Base-by-base conservation (phyloP, 1,139 yeast species). In the Scheffersomyces segobiensis region DNA sequence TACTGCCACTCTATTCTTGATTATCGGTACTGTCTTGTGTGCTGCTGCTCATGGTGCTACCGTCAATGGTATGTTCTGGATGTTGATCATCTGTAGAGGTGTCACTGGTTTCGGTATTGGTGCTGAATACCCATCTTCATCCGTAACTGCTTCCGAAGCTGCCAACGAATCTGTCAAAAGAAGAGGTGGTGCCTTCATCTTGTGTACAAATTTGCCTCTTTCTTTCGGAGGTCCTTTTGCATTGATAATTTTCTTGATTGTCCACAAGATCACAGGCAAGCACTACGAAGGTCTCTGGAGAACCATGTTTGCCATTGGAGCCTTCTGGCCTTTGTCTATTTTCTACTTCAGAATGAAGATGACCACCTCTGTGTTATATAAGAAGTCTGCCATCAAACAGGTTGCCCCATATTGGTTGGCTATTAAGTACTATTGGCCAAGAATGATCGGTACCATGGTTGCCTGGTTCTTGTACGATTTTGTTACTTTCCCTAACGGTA, bases 221-320 rank as follows among this genome's bases (percentile, higher is more conserved):
- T 79, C 91, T 3, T 79, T 89, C 54, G 95, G 96, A 59, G 92
- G 92, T 8, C 95, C 95, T 19, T 87, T 89, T 71, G 90, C 92
- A n/a, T 71, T 87, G 57, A 78, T 81, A 58, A 79, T 88, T 51
- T 89, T 89, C 69, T 75, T 89, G 62, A 87, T 89, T 66, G 93
- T 89, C 18, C 80, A 84, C 73, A 77, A 79, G 58, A 87, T 88
- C 55, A 84, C 88, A 48, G 83, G 83, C 46, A 58, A 60, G 7
- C 86, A 86, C 66, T 72, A 80, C 59, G 77, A 79, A 50, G 88
- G 87, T 3, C 72, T 87, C 48, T 89, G 93, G 93, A 85, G 95
- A 77, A 84, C 88, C 42, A 82, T 88, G 80, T 87, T 87, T 65
- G 95, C 91, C 20, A 79, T 89, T 60, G 96, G 95, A 48, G 83